Base-by-base conservation (phyloP, 148 eudicot species). In the Persicaria maculosa region DNA sequence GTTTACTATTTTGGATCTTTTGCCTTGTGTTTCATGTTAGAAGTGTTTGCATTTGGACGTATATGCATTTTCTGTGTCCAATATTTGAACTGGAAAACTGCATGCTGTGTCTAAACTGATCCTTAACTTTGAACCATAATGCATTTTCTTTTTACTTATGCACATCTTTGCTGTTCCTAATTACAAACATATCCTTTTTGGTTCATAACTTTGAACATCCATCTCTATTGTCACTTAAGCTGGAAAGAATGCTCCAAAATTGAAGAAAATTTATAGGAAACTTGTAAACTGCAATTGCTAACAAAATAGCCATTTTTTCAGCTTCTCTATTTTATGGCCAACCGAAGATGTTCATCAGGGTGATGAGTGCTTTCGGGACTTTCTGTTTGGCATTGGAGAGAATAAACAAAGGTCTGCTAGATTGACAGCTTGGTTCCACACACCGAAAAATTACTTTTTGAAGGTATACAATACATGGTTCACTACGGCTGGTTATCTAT, bases 341-440 rank as follows among this genome's bases (percentile, higher is more conserved):
- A 89, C 80, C 65, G 80, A 81, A 54, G 82, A 81, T 79, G 81
- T 95, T 75, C 79, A 78, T 44, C 78, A 78, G 81, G 96, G 97
- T 78, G 91, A 95, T 72, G 99, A 92, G 78, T 95, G 99, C 83
- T 87, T 91, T 74, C 94, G 99, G 62, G 99, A 95, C 83, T 92
- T 74, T 77, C 80, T 95, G 65, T 86, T 76, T 77, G 93, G 94
- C 77, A 90, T 95, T 55, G 97, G 99, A 74, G 99, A 95, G 89
- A 92, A 89, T 73, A 92, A 87, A 77, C 97, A 95, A 73, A 91
- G 97, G 47, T 92, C 99, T 75, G 91, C 94, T 45, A 86, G 97
- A 83, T 88, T 95, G n/a, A 87, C 97, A 71, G 99, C 97, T 75
- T 95, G 97, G 99, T 95, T 90, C 81, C 92, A 89, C 62, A 95